Base-by-base conservation (phyloP, 1,284 basidiomycete genomes). In the Leccinum fuscescens region DNA sequence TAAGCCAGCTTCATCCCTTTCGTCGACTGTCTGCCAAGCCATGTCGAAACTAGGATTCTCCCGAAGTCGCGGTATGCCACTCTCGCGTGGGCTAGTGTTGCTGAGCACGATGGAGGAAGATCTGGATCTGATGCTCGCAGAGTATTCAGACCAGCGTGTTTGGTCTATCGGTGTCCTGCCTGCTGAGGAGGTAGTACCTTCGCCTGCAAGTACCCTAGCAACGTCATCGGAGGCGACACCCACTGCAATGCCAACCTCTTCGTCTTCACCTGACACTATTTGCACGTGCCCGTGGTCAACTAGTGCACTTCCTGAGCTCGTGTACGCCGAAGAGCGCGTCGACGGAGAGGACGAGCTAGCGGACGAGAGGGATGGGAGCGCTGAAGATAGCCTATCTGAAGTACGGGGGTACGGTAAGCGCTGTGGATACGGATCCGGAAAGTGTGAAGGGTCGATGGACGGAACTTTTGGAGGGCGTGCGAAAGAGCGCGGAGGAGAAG, bases 291-390 rank as follows among this genome's bases (percentile, higher is more conserved):
- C 79, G 59, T 82, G 85, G 73, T 90, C 89, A 48, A 78, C 76
- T 31, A 82, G 71, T 11, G 80, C 79, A 71, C 85, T 86, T 57
- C 84, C 87, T 29, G 83, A 85, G 69, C 80, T 86, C 24, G 88
- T 86, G 69, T 90, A 90, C 9, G 89, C 87, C 8, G 89, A 90
- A 3, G 90, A 91, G 60, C 89, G 83, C 6, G 88, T 85, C 4
- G 89, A 91, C 2, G 82, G 79, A 44, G 86, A 84, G 9, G 87
- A 86, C 1, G 89, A 89, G 55, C 82, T 82, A 46, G 82, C 81
- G 4, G 86, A 87, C 3, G 88, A 90, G 55, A 89, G 82, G 20
- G 84, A 77, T 4, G 84, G 84, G 46, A 79, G 79, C 39, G 76
- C 72, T 5, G 77, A 78, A n/a, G 77, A 74, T 6, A 78, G 72